Base-by-base conservation (phyloP, 2,329 filamentous ascomycete species). In the Leptographium wingfieldii region DNA sequence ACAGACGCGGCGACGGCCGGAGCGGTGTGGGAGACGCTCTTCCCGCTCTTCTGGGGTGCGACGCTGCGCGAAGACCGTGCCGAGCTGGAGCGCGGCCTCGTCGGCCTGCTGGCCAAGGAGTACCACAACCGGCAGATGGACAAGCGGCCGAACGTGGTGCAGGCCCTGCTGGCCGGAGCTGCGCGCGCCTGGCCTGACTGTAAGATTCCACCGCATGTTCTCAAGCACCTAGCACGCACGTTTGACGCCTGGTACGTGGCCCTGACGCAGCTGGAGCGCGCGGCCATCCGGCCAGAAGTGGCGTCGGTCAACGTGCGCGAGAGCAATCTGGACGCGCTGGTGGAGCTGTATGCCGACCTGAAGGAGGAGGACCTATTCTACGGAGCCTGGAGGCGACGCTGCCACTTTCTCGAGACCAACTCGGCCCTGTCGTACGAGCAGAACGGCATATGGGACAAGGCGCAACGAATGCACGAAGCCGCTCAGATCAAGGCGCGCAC, bases 361-460 rank as follows among this genome's bases (percentile, higher is more conserved):
- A 89, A 95, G 68, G 95, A 99, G 71, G 92, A 97, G 57, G 94
- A 99, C 70, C 78, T 99, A 55, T 99, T 97, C 72, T 97, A 99
- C 65, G 94, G 94, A 10, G 95, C 92, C 0, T 99, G 94, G 94
- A 85, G 94, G 61, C 85, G 94, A 60, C 86, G 94, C 54, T 96
- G 92, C 71, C 90, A 96, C 65, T 99, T 96, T 69, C 88, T 99
- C 6, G 95, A 99, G 76, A 97, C 92, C 10, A 99, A 99, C 69
- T 90, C 94, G 16, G 94, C 92, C 1, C 77, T 99, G 9, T 99
- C 94, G 0, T 99, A 96, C 67, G 95, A 99, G 74, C 95, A 99
- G 70, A 95, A 95, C 67, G 94, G 94, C 55, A 95, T 97, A 83
- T 99, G 94, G 95, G 94, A 99, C 68, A 97, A 97, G 73, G 92